Base-by-base conservation (phyloP, 2,329 filamentous ascomycete genomes). In the Aspergillus felis region DNA sequence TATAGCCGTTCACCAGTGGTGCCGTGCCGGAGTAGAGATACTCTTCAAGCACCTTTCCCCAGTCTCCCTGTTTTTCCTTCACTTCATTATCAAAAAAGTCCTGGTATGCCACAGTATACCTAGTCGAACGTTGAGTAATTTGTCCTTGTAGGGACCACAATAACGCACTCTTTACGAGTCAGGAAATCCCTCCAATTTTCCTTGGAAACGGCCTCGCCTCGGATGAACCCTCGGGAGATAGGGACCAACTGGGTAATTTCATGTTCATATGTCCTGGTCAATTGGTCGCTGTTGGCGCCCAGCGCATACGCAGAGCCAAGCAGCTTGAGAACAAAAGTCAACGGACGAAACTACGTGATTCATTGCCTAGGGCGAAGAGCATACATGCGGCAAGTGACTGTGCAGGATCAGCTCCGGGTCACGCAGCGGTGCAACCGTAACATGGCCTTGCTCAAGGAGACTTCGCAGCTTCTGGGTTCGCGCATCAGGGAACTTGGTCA, bases 271-370 rank as follows among this genome's bases (percentile, higher is more conserved):
- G 48, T 27, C n/a, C 48, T 44, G 7, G 46, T 44, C 14, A 54
- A 29, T 25, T 54, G 51, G 3, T 25, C n/a, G 4, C 24, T 24
- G 8, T 17, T 2, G 8, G 41, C 41, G 10, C 51, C 42, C 12
- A 54, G 51, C n/a, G 48, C 32, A 32, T 47, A 54, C 3, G 51
- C 51, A 6, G 51, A 54, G 7, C 51, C 51, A 10, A 54, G 41
- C 2, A 54, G 41, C 51, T 54, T 10, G 0, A 25, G 12, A 4
- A 0, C 14, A 35, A 35, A 3, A 35, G 32, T 35, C 5, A 35
- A 35, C 14, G 5, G 32, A 35, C 5, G 4, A 35, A 14, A 14
- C 14, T 14, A 3, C 32, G 1, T 35, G 7, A 6, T 6, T 6
- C 5, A 35, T 35, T 35, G 32, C 5, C 14, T 14, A 35, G 14